These are phyloP conservation scores for Scedosporium minutisporum DNA, from an alignment of 2,329 filamentous ascomycete species.

Conservation along the genomic window DNA sequence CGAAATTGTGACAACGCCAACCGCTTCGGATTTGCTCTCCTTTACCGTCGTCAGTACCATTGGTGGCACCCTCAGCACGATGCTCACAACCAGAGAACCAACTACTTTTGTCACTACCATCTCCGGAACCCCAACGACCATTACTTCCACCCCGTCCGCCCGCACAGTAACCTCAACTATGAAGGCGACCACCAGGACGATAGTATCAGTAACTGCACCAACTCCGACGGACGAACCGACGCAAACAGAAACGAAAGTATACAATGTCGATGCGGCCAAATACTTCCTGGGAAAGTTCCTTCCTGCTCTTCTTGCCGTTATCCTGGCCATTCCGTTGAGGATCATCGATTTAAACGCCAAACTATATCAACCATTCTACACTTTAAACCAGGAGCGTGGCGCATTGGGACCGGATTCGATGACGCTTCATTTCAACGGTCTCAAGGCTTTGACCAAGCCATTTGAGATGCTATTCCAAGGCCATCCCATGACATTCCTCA, in stretches of 20 bases:
- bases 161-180: constrained; percentile 16
- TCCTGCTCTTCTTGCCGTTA: constrained; percentile 28
- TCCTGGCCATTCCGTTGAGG: constrained; percentile 28
- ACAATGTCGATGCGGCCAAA: constrained; percentile 15
- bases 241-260: constrained; percentile 12
- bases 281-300: constrained; percentile 33
- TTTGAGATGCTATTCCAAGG: constrained; percentile 22
- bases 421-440: constrained; percentile 29
- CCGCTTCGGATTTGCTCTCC: constrained; percentile 8
- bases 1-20: constrained; percentile 18
- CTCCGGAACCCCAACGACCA: constrained; percentile 14
- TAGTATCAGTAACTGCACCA: constrained; percentile 14
- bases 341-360: constrained; percentile 30
- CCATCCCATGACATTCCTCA: constrained; percentile 26
- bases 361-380: constrained; percentile 33
- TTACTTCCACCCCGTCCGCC: constrained; percentile 17
- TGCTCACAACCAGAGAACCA: constrained; percentile 7
- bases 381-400: constrained; percentile 25
- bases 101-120: constrained; percentile 17
- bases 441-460: constrained; percentile 24
- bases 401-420: constrained; percentile 30
- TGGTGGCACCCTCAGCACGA: constrained; percentile 13
- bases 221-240: constrained; percentile 1
- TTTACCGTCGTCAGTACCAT: constrained; percentile 17
- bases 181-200: constrained; percentile 13